A percentile compares a stretch with the other conserved stretches of the same genome.
Evolutionary conservation across 2,329 filamentous ascomycete genomes (phyloP).

Genomic region (Passalora sequoiae): DNA sequence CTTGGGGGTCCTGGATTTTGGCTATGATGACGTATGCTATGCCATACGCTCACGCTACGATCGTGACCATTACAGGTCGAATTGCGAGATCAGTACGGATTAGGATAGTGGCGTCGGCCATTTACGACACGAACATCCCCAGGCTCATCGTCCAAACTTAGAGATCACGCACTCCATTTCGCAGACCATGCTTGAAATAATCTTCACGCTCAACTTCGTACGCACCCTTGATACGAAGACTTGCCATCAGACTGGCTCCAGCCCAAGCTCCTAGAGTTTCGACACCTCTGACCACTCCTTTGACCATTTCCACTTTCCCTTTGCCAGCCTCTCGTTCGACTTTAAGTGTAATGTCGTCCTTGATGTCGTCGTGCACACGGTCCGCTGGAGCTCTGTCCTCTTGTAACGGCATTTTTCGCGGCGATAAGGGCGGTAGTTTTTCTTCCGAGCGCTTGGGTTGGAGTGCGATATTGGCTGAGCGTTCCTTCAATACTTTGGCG

Average conservation of each 20-base stretch:
- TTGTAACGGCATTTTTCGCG: constrained; percentile 24
- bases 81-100: constrained; percentile 60
- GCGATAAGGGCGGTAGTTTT: constrained; percentile 12
- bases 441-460: constrained; percentile 6
- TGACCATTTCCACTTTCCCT: constrained; percentile 41
- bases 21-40: constrained; percentile 38
- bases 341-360: constrained; percentile 50
- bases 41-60: constrained; percentile 50
- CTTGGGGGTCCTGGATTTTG: constrained; percentile 37
- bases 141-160: constrained; percentile 10
- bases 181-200: constrained; percentile 62
- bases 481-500: constrained; percentile 15
- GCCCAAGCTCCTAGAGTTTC: constrained; percentile 69
- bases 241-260: constrained; percentile 65
- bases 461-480: constrained; percentile 16
- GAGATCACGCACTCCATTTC: constrained; percentile 13
- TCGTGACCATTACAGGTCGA: constrained; percentile 57
- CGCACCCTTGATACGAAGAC: constrained; percentile 63
- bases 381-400: constrained; percentile 22
- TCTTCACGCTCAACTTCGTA: constrained; percentile 66
- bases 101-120: constrained; percentile 54
- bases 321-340: constrained; percentile 48
- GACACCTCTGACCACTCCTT: constrained; percentile 60
- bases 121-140: constrained; percentile 57
- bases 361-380: constrained; percentile 30